These are phyloP conservation scores for Limnanthes douglasii DNA, from an alignment of 345 rosid species.

Conservation along the genomic window DNA sequence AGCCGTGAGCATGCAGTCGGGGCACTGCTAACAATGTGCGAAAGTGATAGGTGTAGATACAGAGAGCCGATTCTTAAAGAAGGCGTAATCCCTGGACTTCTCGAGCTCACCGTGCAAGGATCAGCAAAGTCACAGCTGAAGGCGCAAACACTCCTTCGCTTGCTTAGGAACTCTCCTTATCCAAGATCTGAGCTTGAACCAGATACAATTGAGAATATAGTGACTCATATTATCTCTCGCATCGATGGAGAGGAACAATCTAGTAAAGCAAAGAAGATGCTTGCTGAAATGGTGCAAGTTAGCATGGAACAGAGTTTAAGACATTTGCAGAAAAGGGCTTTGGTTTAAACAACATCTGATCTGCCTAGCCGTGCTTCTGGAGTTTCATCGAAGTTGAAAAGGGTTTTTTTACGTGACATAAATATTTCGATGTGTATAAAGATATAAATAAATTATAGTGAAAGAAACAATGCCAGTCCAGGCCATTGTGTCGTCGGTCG, in stretches of 20 bases:
- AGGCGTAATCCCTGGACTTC: constrained; percentile 95
- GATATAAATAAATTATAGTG: constrained; percentile 10
- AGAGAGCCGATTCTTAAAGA: constrained; percentile 85
- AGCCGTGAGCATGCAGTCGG: constrained; percentile 86
- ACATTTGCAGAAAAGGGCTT: constrained; percentile 89
- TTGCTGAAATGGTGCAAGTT: constrained; percentile 95
- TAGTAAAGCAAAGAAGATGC: constrained; percentile 86
- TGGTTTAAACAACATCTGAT: constrained; percentile 54
- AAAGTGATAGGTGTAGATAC: constrained; percentile 75
- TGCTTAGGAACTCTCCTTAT: constrained; percentile 58
- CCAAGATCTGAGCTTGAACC: constrained; percentile 65
- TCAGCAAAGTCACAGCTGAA: constrained; percentile 64
- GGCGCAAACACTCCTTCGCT: constrained; percentile 56
- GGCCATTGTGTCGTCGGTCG: constrained; percentile 52
- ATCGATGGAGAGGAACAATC: constrained; percentile 88
- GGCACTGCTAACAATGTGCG: constrained; percentile 56
- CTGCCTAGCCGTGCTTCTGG: constrained; percentile 41
- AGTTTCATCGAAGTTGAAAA: constrained; percentile 31
- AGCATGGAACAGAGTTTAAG: constrained; percentile 98
- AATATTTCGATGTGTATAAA: constrained; percentile 16
- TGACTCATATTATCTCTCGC: constrained; percentile 77
- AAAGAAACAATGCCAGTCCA: constrained; percentile 71
- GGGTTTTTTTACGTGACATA: constrained; percentile 9
- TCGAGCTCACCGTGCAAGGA: constrained; percentile 95
- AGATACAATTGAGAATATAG: constrained; percentile 79